phyloP scores from a whole-genome alignment of 1,284 basidiomycete genomes.

The Ceratobasidium sp. region DNA sequence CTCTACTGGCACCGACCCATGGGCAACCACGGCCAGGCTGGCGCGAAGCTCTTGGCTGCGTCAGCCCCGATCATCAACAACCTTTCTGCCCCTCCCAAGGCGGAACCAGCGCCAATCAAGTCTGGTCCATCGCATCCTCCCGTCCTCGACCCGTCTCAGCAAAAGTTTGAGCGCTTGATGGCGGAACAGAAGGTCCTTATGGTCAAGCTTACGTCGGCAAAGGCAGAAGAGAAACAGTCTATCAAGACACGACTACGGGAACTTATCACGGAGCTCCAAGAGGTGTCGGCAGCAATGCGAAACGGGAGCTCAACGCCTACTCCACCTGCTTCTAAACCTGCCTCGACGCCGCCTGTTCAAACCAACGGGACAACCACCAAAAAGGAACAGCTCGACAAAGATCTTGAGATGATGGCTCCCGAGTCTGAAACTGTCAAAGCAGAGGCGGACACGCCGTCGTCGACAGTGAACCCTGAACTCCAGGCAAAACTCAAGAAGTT shows the following conservation, averaged over 20 bases:
- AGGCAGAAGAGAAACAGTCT: slow-evolving; percentile 80
- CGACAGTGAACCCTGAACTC: slow-evolving; percentile 57
- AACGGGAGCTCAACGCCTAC: slow-evolving; percentile 55
- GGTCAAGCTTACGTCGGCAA: slow-evolving; percentile 72
- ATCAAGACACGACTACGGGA: slow-evolving; percentile 84
- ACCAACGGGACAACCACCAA: slow-evolving; percentile 27
- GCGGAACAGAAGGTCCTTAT: slow-evolving; percentile 91
- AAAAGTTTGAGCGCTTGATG: slow-evolving; percentile 80
- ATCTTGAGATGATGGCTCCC: slow-evolving; percentile 43
- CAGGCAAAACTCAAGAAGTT: slow-evolving; percentile 50
- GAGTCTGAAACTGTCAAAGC: slow-evolving; percentile 49
- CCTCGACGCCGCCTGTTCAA: background rate
- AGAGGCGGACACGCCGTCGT: slow-evolving; percentile 58
- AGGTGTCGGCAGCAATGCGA: slow-evolving; percentile 69
- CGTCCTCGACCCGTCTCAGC: slow-evolving; percentile 41
- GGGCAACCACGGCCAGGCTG: slow-evolving; percentile 85
- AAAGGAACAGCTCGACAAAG: slow-evolving; percentile 44
- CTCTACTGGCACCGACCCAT: slow-evolving; percentile 93
- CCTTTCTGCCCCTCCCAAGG: slow-evolving; percentile 53
- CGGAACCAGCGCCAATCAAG: slow-evolving; percentile 54
- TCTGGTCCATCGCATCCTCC: slow-evolving; percentile 54
- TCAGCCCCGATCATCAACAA: slow-evolving; percentile 78
- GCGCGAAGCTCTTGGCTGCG: slow-evolving; percentile 80
- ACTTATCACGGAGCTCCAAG: slow-evolving; percentile 68
- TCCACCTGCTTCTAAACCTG: slow-evolving; percentile 52